These are phyloP conservation scores for Epichloe sp. DNA, from an alignment of 2,329 filamentous ascomycete genomes.

Conservation along the genomic window DNA sequence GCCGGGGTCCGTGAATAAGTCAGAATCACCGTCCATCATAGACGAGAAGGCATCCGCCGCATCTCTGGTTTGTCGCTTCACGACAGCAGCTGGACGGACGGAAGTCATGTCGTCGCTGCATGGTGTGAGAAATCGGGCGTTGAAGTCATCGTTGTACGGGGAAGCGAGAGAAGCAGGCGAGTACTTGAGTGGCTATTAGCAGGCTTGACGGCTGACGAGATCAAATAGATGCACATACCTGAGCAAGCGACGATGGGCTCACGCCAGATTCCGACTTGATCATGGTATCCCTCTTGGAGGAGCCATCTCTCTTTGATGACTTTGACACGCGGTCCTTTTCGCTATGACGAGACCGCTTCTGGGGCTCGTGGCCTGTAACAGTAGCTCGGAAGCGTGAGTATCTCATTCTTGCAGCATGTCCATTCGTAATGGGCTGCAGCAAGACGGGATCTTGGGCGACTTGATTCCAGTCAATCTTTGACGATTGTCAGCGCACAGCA, in stretches of 20 bases:
- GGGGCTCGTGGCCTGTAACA: constrained; percentile 34
- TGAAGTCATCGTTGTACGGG: constrained; percentile 25
- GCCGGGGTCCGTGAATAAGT: constrained; percentile 16
- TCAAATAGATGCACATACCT: constrained; percentile 12
- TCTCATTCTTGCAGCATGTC: constrained; percentile 48
- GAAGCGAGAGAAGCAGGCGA: constrained; percentile 25
- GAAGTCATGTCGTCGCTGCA: constrained; percentile 38
- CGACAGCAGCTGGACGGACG: constrained; percentile 16
- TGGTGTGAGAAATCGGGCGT: constrained; percentile 35
- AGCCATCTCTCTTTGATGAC: constrained; percentile 22
- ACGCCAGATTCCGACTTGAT: constrained; percentile 27
- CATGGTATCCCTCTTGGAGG: constrained; percentile 20
- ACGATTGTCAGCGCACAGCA: constrained; percentile 1
- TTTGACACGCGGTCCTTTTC: constrained; percentile 35
- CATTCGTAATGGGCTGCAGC: constrained; percentile 41
- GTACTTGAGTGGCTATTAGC: constrained; percentile 14
- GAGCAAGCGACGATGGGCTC: constrained; percentile 16
- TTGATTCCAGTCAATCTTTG: constrained; percentile 45
- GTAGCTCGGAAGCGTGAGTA: constrained; percentile 38
- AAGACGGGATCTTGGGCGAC: constrained; percentile 43
- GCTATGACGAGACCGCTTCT: constrained; percentile 29
- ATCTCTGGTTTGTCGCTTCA: constrained; percentile 10
- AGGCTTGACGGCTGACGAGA: not conserved
- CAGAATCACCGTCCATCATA: constrained; percentile 12
- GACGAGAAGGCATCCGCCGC: constrained; percentile 3